Conservation (phyloP, 1,139 yeast species). For the Kodamaea anthophila region DNA sequence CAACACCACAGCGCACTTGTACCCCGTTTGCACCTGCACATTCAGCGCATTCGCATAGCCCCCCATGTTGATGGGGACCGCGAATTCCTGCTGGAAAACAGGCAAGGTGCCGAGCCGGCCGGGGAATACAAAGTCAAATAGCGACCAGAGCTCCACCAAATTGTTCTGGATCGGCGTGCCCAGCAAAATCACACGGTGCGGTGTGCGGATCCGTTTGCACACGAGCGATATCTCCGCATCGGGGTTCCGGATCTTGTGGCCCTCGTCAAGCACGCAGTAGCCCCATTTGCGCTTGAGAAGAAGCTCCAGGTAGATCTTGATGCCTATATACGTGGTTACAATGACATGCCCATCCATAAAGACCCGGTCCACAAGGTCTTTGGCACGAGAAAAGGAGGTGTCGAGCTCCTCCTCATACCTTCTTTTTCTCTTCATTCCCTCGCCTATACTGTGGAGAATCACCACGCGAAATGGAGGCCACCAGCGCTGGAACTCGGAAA, state of each 20-base stretch:
- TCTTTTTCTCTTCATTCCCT: slow-evolving; percentile 56
- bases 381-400: slow-evolving; percentile 11
- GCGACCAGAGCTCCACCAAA: slow-evolving; percentile 84
- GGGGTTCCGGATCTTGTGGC: slow-evolving; percentile 94
- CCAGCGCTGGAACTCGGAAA: slow-evolving; percentile 91
- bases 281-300: slow-evolving; percentile 79
- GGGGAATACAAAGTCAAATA: slow-evolving; percentile 92
- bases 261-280: slow-evolving; percentile 88
- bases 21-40: slow-evolving; percentile 93
- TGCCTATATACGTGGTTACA: slow-evolving; percentile 88
- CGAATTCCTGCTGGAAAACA: slow-evolving; percentile 86
- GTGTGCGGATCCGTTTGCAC: slow-evolving; percentile 77
- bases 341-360: slow-evolving; percentile 68
- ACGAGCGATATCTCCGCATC: slow-evolving; percentile 82
- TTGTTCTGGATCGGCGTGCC: slow-evolving; percentile 98
- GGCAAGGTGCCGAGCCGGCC: slow-evolving; percentile 93
- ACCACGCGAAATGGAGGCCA: slow-evolving; percentile 93
- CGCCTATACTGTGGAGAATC: slow-evolving; percentile 86
- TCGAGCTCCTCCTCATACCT: slow-evolving; percentile 31
- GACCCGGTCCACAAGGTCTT: slow-evolving; percentile 45
- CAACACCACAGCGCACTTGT: slow-evolving; percentile 88
- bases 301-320: slow-evolving; percentile 66
- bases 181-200: slow-evolving; percentile 77
- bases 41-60: slow-evolving; percentile 97
- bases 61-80: slow-evolving; percentile 91